Percentiles rank a stretch among this genome's conserved stretches.
phyloP scores from a whole-genome alignment of 805 yeast species.

The Starmerella asiatica region DNA sequence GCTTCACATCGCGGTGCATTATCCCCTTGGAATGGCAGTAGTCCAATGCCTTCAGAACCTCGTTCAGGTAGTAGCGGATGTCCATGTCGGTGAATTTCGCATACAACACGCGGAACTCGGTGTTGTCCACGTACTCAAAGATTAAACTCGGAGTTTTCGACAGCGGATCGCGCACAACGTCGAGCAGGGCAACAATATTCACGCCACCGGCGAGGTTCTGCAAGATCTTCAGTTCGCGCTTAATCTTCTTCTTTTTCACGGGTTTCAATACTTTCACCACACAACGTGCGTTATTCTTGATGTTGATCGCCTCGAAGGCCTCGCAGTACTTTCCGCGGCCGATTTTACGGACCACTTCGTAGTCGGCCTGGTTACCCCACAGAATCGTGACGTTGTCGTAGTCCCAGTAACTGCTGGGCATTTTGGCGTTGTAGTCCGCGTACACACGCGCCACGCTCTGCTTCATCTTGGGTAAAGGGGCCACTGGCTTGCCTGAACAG shows the following conservation, averaged over 20 bases:
- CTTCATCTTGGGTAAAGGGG: constrained; percentile 14
- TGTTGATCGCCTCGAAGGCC: constrained; percentile 72
- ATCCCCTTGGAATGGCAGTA: constrained; percentile 88
- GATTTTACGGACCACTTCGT: constrained; percentile 69
- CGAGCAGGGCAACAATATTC: constrained; percentile 59
- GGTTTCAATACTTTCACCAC: constrained; percentile 90
- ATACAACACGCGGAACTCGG: constrained; percentile 75
- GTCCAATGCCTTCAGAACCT: constrained; percentile 69
- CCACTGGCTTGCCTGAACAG: too few species aligned
- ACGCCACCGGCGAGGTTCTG: constrained; percentile 78
- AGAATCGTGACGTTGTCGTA: constrained; percentile 53
- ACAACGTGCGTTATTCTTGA: constrained; percentile 44
- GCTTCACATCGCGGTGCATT: constrained; percentile 89
- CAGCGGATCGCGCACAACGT: constrained; percentile 76
- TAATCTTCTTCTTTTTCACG: constrained; percentile 82
- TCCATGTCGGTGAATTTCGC: constrained; percentile 66
- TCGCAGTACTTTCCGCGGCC: constrained; percentile 93
- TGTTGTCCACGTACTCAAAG: constrained; percentile 71
- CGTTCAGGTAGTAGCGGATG: constrained; percentile 70
- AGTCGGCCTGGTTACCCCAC: constrained; percentile 78
- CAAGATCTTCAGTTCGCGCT: constrained; percentile 76
- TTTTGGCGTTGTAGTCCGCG: constrained; percentile 59
- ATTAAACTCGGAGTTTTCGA: constrained; percentile 71
- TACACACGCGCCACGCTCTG: constrained; percentile 61
- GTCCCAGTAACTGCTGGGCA: constrained; percentile 81